Base-by-base conservation (phyloP, 1,139 yeast genomes). In the Sugiyamaella novakii region DNA sequence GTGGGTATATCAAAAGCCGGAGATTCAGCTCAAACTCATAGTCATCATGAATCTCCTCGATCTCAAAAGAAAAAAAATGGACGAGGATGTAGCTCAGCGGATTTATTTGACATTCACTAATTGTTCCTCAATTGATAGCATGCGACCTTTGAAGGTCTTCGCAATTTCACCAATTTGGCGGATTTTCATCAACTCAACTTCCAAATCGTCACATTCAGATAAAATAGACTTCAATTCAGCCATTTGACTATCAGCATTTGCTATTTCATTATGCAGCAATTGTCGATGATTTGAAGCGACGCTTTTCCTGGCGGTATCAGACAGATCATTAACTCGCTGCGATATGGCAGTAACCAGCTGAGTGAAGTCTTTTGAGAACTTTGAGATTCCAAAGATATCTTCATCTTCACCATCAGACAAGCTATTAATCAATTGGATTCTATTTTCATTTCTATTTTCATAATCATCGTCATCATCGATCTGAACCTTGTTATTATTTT, bases 131-230 rank as follows among this genome's bases (percentile, higher is more conserved):
- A 57, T 42, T 11, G 41, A 17, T 17, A 41, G 18, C 27, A 75
- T 58, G 37, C 80, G 60, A 2, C 51, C 53, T 18, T 62, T 64
- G 55, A 76, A 77, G 43, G 74, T 80, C 14, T 57, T 54, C 6
- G 70, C 73, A 36, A 84, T 82, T 47, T 66, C 58, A 33, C 72
- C 73, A 43, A 87, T 72, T 60, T 86, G 95, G 52, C 83, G 83
- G 49, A 87, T 62, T 66, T 84, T 85, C 62, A 78, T 72, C 53
- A 86, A 81, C 55, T 84, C 86, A 52, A 67, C 61, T 56, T 84
- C 87, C 18, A 87, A 59, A 12, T 74, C 76, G 35, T 77, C 76
- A 56, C 91, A 84, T 35, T 76, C 68, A 5, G 60, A 58, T 17
- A 83, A 54, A 12, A 85, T 53, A 1, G 53, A 50, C 35, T 76